Conservation (phyloP, 441 rosid species). For the Melastoma candidum region DNA sequence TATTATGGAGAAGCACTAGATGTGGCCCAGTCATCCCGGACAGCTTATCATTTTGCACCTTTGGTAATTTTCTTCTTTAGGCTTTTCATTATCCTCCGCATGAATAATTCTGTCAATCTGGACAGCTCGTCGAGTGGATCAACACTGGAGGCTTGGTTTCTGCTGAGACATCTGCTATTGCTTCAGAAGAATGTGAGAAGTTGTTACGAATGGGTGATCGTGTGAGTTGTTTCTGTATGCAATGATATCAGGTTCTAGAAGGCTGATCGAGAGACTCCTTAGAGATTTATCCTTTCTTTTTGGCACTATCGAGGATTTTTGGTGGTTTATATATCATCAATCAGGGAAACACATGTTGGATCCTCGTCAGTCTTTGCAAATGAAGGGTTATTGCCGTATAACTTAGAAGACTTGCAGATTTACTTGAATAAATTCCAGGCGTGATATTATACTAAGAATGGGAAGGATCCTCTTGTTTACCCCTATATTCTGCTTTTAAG, state of each 20-base stretch:
- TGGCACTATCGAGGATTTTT: constrained; percentile 84
- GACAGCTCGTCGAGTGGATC: constrained; percentile 94
- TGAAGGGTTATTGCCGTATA: constrained; percentile 66
- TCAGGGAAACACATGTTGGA: constrained; percentile 46
- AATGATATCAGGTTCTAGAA: constrained; percentile 74
- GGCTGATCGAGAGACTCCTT: constrained; percentile 75
- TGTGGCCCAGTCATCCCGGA: constrained; percentile 65
- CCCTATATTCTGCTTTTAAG: constrained; percentile 86
- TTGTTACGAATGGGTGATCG: constrained; percentile 89
- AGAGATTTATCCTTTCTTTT: constrained; percentile 73
- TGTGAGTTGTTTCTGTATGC: constrained; percentile 82
- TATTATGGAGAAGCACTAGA: constrained; percentile 84
- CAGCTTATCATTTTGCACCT: constrained; percentile 78
- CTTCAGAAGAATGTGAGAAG: constrained; percentile 95
- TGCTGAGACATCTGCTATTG: constrained; percentile 60
- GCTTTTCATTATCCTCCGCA: not conserved
- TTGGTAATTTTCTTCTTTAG: constrained; percentile 40
- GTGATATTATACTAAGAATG: constrained; percentile 82
- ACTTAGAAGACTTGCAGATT: constrained; percentile 85
- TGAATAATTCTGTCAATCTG: constrained; percentile 18
- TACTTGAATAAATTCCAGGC: constrained; percentile 92
- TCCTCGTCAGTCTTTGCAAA: constrained; percentile 51
- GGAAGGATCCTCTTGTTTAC: constrained; percentile 91
- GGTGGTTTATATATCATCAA: constrained; percentile 86
- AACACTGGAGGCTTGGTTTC: constrained; percentile 77